Evolutionary conservation across 2,329 filamentous ascomycete genomes (phyloP).

Genomic region (Ophiostoma sp.): DNA sequence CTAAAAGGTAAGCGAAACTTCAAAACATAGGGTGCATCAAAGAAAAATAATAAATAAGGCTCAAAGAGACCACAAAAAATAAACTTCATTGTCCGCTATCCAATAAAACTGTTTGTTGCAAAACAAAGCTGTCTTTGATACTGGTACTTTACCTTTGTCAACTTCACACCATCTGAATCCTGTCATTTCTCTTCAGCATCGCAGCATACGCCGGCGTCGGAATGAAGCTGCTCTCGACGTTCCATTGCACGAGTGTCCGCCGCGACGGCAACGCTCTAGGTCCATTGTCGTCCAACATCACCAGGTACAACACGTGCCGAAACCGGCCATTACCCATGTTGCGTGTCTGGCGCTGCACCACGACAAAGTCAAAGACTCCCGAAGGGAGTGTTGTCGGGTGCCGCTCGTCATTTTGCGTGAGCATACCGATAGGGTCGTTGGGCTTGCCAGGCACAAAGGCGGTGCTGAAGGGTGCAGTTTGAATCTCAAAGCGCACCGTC

Average conservation of each 20-base stretch:
- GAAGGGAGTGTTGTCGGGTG: slow-evolving; percentile 19
- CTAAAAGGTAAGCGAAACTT: background rate
- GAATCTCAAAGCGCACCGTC: slow-evolving; percentile 17
- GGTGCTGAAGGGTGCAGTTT: slow-evolving; percentile 21
- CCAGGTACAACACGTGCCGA: slow-evolving; percentile 10
- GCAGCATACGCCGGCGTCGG: background rate
- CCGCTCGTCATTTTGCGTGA: slow-evolving; percentile 14
- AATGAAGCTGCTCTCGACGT: slow-evolving; percentile 14
- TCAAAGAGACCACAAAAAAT: background rate
- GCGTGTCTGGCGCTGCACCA: slow-evolving; percentile 14
- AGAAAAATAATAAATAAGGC: background rate
- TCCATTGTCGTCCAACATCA: slow-evolving; percentile 5
- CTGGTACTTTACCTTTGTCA: background rate
- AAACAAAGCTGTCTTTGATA: background rate
- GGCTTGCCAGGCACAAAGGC: slow-evolving; percentile 20
- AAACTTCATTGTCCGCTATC: background rate
- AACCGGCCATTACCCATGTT: background rate
- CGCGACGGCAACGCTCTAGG: background rate
- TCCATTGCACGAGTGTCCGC: slow-evolving; percentile 20
- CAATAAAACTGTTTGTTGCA: background rate
- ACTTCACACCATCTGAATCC: slow-evolving; percentile 12
- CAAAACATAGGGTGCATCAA: background rate
- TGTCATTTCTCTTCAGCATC: background rate
- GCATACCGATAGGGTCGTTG: slow-evolving; percentile 8
- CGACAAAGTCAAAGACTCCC: slow-evolving; percentile 20